A percentile compares a stretch with the other conserved stretches of the same genome.
phyloP scores from a whole-genome alignment of 1,284 basidiomycete genomes.

The Cryptococcus jaspeensis region DNA sequence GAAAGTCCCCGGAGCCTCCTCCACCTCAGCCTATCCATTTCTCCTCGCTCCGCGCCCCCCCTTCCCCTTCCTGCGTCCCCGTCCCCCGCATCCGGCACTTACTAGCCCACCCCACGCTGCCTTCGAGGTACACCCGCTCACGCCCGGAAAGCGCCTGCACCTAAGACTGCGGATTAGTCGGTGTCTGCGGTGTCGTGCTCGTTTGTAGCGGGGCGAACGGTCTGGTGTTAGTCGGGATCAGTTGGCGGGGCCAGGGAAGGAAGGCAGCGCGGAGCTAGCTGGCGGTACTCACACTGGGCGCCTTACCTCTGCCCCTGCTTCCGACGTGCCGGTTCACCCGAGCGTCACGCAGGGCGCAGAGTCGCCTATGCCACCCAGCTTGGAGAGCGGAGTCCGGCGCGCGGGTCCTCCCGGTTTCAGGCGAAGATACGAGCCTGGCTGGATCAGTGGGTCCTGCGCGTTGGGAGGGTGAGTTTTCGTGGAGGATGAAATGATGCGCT shows the following conservation, averaged over 20 bases:
- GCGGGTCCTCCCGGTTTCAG: constrained; percentile 8
- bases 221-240: too few species aligned
- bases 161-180: constrained; percentile 19
- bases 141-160: constrained; percentile 25
- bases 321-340: background rate
- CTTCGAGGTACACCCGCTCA: background rate
- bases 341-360: background rate
- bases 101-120: background rate
- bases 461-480: background rate
- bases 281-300: background rate
- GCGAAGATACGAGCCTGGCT: constrained; percentile 47
- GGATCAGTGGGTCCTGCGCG: background rate
- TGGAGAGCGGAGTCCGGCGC: background rate
- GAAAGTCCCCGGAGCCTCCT: constrained; percentile 51
- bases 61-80: background rate
- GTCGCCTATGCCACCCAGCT: background rate
- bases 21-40: background rate
- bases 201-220: background rate
- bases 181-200: constrained; percentile 1
- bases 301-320: background rate
- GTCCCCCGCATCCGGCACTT: background rate
- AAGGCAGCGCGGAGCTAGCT: background rate
- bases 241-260: background rate
- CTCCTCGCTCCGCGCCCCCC: constrained; percentile 2
- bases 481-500: constrained; percentile 25